These are phyloP conservation scores for Castanea mollissima DNA, from an alignment of 306 rosid genomes.

Conservation along the genomic window DNA sequence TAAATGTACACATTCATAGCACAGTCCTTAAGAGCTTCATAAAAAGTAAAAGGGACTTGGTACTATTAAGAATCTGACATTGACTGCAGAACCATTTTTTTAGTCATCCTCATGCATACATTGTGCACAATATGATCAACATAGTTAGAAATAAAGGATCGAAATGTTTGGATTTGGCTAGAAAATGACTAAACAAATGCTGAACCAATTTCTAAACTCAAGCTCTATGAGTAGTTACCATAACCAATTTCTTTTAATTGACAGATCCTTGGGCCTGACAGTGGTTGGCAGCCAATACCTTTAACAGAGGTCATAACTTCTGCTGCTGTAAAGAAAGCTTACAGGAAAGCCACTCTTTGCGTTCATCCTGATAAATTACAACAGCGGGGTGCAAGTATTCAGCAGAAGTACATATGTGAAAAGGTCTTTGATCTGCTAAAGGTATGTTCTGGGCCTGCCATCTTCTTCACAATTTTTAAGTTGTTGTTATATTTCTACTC, in stretches of 20 bases:
- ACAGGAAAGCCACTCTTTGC: constrained; percentile 94
- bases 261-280: constrained; percentile 89
- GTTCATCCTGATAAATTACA: constrained; percentile 97
- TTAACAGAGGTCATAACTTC: constrained; percentile 88
- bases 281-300: constrained; percentile 94
- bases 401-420: constrained; percentile 86
- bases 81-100: not conserved
- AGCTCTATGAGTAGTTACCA: not conserved
- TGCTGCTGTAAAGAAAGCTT: constrained; percentile 88
- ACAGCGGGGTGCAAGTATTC: constrained; percentile 88
- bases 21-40: not conserved
- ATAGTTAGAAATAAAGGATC: not conserved
- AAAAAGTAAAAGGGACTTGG: not conserved
- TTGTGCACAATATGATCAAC: not conserved
- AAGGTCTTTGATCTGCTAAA: constrained; percentile 93
- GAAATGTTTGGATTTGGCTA: not conserved
- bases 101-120: not conserved
- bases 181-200: not conserved
- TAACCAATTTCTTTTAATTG: constrained; percentile 9
- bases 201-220: not conserved
- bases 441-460: constrained; percentile 44
- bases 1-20: not conserved
- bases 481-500: not conserved
- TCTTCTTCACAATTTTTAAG: not conserved
- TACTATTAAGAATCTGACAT: not conserved